Percentiles rank a stretch among this genome's conserved stretches.
phyloP scores from a whole-genome alignment of 148 eudicot species.

The Nepenthes mirabilis region DNA sequence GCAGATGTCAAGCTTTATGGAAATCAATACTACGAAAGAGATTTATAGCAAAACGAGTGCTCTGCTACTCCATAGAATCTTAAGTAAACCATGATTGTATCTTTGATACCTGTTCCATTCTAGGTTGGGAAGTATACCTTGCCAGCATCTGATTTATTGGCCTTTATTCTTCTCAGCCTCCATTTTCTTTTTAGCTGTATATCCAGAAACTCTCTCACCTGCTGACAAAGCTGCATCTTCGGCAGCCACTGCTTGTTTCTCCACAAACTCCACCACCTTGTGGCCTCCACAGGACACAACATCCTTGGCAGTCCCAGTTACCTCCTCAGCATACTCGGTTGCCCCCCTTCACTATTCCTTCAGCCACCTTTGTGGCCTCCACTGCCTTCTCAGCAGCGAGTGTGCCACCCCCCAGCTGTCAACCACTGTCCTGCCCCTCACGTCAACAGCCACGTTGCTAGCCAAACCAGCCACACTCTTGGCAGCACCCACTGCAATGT shows the following conservation, averaged over 20 bases:
- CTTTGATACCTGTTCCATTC: too few species aligned
- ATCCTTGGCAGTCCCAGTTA: slow-evolving; percentile 6
- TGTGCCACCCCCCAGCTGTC: slow-evolving; percentile 8
- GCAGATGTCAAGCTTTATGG: too few species aligned
- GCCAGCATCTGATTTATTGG: slow-evolving; percentile 3
- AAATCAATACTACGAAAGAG: too few species aligned
- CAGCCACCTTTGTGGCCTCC: slow-evolving; percentile 2
- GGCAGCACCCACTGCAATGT: not conserved
- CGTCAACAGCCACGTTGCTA: slow-evolving; percentile 3
- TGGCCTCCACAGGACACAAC: not conserved
- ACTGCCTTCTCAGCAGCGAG: slow-evolving; percentile 6
- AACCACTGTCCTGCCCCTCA: slow-evolving; percentile 2
- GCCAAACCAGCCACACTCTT: slow-evolving; percentile 3
- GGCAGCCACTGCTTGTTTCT: not conserved
- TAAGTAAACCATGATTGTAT: too few species aligned
- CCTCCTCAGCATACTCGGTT: not conserved
- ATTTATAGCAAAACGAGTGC: too few species aligned
- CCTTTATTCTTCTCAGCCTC: slow-evolving; percentile 6
- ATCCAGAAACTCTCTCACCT: slow-evolving; percentile 5
- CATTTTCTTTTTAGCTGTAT: slow-evolving; percentile 5
- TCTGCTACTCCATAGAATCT: too few species aligned
- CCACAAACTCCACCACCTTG: slow-evolving; percentile 3
- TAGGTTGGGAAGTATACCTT: not conserved
- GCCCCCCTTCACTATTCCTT: slow-evolving; percentile 8
- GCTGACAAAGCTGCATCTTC: slow-evolving; percentile 3